A percentile compares a stretch with the other conserved stretches of the same genome.
phyloP scores from a whole-genome alignment of 2,329 filamentous ascomycete genomes.

The Exophiala sideris region DNA sequence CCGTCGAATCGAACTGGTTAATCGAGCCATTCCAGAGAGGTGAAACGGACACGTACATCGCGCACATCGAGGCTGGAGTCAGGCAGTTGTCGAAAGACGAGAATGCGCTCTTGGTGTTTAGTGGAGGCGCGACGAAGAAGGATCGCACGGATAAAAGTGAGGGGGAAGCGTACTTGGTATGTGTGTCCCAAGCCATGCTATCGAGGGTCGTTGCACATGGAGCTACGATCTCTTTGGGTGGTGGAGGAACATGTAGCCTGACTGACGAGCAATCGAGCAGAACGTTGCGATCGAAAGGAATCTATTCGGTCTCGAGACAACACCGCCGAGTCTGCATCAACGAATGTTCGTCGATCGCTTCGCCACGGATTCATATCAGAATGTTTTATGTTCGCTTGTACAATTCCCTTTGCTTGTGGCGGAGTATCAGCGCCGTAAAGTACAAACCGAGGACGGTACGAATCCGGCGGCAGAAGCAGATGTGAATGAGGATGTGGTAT shows the following conservation, averaged over 20 bases:
- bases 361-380: slow-evolving; percentile 82
- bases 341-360: slow-evolving; percentile 62
- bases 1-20: slow-evolving; percentile 46
- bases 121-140: slow-evolving; percentile 54
- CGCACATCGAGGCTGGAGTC: slow-evolving; percentile 68
- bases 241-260: too few species aligned
- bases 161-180: slow-evolving; percentile 22
- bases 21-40: slow-evolving; percentile 74
- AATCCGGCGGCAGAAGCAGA: too few species aligned
- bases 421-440: background rate
- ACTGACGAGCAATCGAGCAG: background rate
- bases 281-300: background rate
- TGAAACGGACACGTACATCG: slow-evolving; percentile 75
- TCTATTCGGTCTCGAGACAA: slow-evolving; percentile 16
- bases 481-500: too few species aligned
- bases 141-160: slow-evolving; percentile 10
- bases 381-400: slow-evolving; percentile 73
- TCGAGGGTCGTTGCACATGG: background rate
- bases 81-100: slow-evolving; percentile 44
- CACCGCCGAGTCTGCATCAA: slow-evolving; percentile 5
- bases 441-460: background rate
- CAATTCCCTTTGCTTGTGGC: slow-evolving; percentile 39
- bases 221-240: background rate
- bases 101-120: slow-evolving; percentile 62
- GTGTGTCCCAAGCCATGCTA: background rate